These are phyloP conservation scores for Triglochin maritima DNA, from an alignment of 106 monocot genomes.

Conservation along the genomic window DNA sequence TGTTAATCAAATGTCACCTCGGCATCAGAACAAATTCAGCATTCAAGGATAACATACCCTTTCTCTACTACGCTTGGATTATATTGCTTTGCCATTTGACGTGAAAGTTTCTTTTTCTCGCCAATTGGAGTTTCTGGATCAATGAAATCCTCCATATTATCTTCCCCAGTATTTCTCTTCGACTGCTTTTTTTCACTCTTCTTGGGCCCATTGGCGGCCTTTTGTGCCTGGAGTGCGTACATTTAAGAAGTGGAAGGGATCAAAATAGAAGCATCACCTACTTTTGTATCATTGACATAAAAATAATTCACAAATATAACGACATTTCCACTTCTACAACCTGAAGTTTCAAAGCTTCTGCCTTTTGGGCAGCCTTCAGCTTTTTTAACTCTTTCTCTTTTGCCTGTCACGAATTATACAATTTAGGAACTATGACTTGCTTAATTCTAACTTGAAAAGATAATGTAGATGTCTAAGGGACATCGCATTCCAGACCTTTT, in stretches of 20 bases:
- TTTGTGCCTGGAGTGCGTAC: slow-evolving; percentile 24
- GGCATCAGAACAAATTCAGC: too few relatives aligned
- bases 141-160: slow-evolving; percentile 64
- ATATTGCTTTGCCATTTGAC: slow-evolving; percentile 89
- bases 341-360: slow-evolving; percentile 50
- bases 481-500: slow-evolving; percentile 24
- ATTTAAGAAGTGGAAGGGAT: not conserved
- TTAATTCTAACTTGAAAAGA: not conserved
- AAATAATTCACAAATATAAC: not conserved
- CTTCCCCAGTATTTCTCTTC: slow-evolving; percentile 45
- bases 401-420: slow-evolving; percentile 27
- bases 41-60: slow-evolving; percentile 31
- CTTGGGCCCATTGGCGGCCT: slow-evolving; percentile 38
- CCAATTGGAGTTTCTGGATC: slow-evolving; percentile 66
- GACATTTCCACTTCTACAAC: slow-evolving; percentile 11
- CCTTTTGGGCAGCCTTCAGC: slow-evolving; percentile 70
- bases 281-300: too few relatives aligned
- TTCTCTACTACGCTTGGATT: slow-evolving; percentile 84
- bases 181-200: slow-evolving; percentile 58
- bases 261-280: not conserved
- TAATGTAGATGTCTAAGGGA: not conserved
- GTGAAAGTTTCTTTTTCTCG: slow-evolving; percentile 75
- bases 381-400: slow-evolving; percentile 76
- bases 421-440: not conserved
- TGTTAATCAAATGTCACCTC: too few relatives aligned